Evolutionary conservation across 78 protist genomes (phyloP).

Genomic region (Thecamonas trahens): DNA sequence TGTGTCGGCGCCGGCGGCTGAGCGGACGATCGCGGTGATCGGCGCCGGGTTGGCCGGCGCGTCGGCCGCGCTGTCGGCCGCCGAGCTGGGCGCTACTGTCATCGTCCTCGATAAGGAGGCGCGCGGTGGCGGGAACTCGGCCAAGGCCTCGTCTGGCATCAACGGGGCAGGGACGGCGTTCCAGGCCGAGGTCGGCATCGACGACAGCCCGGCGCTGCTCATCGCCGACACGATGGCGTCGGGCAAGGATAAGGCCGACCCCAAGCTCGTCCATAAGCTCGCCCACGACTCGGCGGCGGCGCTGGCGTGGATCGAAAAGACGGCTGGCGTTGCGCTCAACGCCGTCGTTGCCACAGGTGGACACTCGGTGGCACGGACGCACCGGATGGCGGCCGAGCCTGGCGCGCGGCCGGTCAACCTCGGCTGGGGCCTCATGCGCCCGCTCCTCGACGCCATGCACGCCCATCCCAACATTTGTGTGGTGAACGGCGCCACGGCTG

Average conservation of each 20-base stretch:
- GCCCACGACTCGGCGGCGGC: slow-evolving; percentile 4
- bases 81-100: slow-evolving; percentile 31
- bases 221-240: slow-evolving; percentile 38
- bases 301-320: slow-evolving; percentile 1
- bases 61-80: slow-evolving; percentile 9
- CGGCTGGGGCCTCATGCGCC: no score
- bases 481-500: no score
- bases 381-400: no score
- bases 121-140: slow-evolving; percentile 61
- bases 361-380: no score
- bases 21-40: not conserved
- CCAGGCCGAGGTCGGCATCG: slow-evolving; percentile 20
- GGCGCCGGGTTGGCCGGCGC: slow-evolving; percentile 18
- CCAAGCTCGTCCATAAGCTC: slow-evolving; percentile 4
- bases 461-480: no score
- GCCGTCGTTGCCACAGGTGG: no score
- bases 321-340: not conserved
- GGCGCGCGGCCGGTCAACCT: no score
- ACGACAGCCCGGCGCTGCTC: slow-evolving; percentile 33
- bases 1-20: not conserved
- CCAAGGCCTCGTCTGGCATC: slow-evolving; percentile 78
- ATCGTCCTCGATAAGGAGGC: slow-evolving; percentile 41
- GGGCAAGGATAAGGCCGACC: slow-evolving; percentile 5
- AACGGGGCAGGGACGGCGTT: slow-evolving; percentile 53
- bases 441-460: no score